Evolutionary conservation across 2,329 filamentous ascomycete species (phyloP).

Genomic region (Alternaria arborescens): DNA sequence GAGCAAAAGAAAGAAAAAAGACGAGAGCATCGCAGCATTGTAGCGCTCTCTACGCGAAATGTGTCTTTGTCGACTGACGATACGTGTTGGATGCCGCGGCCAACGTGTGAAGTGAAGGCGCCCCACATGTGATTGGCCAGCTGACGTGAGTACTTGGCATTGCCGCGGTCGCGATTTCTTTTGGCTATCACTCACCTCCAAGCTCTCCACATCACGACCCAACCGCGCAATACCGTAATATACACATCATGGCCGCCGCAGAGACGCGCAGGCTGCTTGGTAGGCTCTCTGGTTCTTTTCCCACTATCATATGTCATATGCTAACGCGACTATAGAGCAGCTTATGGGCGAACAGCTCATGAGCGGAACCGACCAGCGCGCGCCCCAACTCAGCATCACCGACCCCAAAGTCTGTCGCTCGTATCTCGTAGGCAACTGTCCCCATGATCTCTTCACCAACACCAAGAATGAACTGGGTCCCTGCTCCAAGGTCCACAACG

Average conservation of each 20-base stretch:
- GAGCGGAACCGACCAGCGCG: conserved; percentile 75
- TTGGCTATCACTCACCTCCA: conserved; percentile 9
- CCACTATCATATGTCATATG: not conserved
- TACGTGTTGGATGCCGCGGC: conserved; percentile 13
- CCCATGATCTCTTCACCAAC: conserved; percentile 99
- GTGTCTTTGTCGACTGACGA: conserved; percentile 8
- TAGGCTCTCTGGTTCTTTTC: conserved; percentile 48
- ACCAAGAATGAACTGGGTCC: conserved; percentile 96
- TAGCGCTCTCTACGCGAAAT: conserved; percentile 29
- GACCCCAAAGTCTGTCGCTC: conserved; percentile 95
- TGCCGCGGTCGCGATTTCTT: conserved; percentile 37
- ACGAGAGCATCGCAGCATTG: conserved; percentile 57
- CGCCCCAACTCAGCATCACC: conserved; percentile 83
- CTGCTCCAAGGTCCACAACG: conserved; percentile 87
- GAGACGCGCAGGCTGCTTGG: conserved; percentile 97
- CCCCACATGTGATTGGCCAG: conserved; percentile 33
- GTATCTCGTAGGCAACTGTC: conserved; percentile 91
- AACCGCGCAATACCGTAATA: conserved; percentile 5
- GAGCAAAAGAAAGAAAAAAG: conserved; percentile 53
- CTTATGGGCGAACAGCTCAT: conserved; percentile 79
- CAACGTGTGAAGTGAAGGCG: conserved; percentile 13
- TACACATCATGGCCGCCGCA: conserved; percentile 84
- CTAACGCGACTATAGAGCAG: conserved; percentile 72
- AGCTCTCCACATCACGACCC: conserved; percentile 19
- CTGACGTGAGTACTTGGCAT: conserved; percentile 28